Base-by-base conservation (phyloP, 352 stramenopile species). In the Phytophthora pisi region DNA sequence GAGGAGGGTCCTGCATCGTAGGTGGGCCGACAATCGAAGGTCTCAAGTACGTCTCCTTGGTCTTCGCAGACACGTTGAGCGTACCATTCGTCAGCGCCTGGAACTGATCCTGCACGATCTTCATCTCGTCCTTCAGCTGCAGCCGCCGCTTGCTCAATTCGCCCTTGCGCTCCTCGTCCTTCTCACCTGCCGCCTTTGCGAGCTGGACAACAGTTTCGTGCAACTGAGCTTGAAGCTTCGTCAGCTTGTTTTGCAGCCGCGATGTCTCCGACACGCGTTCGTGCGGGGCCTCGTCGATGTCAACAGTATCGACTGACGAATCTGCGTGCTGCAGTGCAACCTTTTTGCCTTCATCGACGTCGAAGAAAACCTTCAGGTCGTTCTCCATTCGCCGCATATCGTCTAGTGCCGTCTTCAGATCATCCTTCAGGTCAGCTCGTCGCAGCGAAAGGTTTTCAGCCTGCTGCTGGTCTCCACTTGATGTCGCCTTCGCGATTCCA, bases 121-220 rank as follows among this genome's bases (percentile, higher is more conserved):
- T 84, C 70, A 93, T 89, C 63, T 95, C 86, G 34, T 90, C 71
- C 58, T 95, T 95, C 16, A 95, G 60, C 42, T 88, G 70, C 5
- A 86, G 53, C 36, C 86, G 86, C 1, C 77, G 81, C 5, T 63
- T 78, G 45, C 83, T 86, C 26, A 95, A 57, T 26, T 88, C 68
- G 9, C 58, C 66, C 51, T 88, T 78, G 11, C 79, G 63, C 46
- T 40, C 61, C 0, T 79, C 70, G 31, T 95, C 77, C 49, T 89
- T 88, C 10, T 83, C 77, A 34, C 72, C 76, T 30, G 82, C 72
- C 9, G 84, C 80, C 55, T 83, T 79, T 15, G 84, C 78, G 28
- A 95, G 69, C 38, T 90, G 78, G 15, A 72, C 66, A 52, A 93
- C 77, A 0, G 80, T 89, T 23, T 95, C 85, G 64, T 92, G 83